These are phyloP conservation scores for Aureobasidium melanogenum DNA, from an alignment of 2,329 filamentous ascomycete genomes.

Conservation along the genomic window DNA sequence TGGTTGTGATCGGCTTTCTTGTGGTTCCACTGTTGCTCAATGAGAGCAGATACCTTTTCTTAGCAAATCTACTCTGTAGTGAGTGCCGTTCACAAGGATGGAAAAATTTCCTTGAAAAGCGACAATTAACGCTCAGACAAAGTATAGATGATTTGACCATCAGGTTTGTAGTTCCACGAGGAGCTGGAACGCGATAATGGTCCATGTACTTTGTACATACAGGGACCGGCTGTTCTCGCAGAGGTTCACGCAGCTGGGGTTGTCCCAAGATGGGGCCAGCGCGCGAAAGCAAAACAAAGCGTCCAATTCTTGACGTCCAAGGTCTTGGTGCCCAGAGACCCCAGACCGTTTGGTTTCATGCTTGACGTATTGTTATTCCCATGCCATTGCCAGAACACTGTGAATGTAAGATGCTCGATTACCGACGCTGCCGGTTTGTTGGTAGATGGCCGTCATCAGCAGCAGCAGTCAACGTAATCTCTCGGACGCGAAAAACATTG, in stretches of 20 bases:
- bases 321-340: conserved; percentile 6
- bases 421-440: background rate
- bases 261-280: background rate
- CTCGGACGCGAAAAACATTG: background rate
- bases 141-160: no score
- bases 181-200: no score
- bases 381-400: background rate
- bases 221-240: background rate
- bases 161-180: no score
- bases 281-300: background rate
- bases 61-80: no score
- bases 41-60: no score
- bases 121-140: no score
- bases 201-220: background rate
- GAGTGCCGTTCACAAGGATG: no score
- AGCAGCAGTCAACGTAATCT: background rate
- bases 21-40: no score
- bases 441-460: background rate
- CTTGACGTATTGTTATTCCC: background rate
- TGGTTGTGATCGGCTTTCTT: no score
- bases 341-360: conserved; percentile 5
- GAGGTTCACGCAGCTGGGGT: background rate
- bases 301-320: background rate
- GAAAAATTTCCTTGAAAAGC: no score
- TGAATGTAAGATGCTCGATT: background rate